A percentile compares a stretch with the other conserved stretches of the same genome.
phyloP scores from a whole-genome alignment of 768 basidiomycete genomes.

The Termitomyces sp. region DNA sequence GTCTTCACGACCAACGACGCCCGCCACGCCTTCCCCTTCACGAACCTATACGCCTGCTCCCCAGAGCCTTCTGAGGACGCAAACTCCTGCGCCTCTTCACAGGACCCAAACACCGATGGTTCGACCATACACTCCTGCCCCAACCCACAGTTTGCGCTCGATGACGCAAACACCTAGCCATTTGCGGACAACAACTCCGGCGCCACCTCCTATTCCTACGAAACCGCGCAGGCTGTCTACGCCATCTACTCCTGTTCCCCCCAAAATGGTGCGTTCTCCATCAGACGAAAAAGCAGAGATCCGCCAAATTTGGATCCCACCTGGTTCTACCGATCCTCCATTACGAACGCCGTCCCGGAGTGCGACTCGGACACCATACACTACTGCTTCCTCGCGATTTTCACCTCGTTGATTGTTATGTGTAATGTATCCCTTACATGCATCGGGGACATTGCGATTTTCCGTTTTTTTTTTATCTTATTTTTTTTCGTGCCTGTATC shows the following conservation, averaged over 20 bases:
- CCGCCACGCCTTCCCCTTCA: slow-evolving; percentile 35
- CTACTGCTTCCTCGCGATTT: slow-evolving; percentile 15
- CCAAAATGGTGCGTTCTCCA: slow-evolving; percentile 54
- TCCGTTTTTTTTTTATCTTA: too few species aligned
- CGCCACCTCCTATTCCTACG: slow-evolving; percentile 29
- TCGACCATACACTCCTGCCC: slow-evolving; percentile 39
- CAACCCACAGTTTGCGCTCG: slow-evolving; percentile 27
- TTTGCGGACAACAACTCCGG: slow-evolving; percentile 33
- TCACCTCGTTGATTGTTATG: slow-evolving; percentile 17
- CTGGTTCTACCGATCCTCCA: slow-evolving; percentile 17
- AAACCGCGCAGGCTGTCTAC: slow-evolving; percentile 47
- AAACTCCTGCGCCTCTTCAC: slow-evolving; percentile 30
- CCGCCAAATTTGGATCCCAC: slow-evolving; percentile 65
- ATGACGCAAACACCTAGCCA: slow-evolving; percentile 28
- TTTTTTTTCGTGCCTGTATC: slow-evolving; percentile 23
- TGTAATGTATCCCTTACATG: slow-evolving; percentile 9
- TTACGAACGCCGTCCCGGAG: slow-evolving; percentile 24
- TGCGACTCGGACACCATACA: slow-evolving; percentile 14
- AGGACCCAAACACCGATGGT: slow-evolving; percentile 15
- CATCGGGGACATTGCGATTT: slow-evolving; percentile 7
- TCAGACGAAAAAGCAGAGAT: slow-evolving; percentile 63
- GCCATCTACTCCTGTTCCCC: slow-evolving; percentile 47
- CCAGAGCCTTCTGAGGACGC: slow-evolving; percentile 18
- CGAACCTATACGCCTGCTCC: slow-evolving; percentile 37
- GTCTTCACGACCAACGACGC: slow-evolving; percentile 42